Evolutionary conservation across 1,284 basidiomycete genomes (phyloP), one percentile per base, ranked within the genome.

Genomic region (Flammula alnicola): DNA sequence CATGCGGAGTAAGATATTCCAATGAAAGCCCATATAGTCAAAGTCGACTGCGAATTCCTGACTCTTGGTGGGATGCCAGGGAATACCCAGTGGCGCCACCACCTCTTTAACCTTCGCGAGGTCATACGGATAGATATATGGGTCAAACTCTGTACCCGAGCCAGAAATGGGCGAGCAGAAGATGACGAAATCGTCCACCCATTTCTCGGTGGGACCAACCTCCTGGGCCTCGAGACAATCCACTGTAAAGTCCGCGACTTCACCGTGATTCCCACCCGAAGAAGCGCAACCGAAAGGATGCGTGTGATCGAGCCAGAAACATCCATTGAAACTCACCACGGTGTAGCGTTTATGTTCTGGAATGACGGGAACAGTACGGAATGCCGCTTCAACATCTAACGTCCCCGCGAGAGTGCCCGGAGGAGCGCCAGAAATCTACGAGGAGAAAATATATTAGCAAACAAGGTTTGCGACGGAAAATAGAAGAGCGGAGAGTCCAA

Each of bases 21-120:
- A 75, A 3, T 57, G 22, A 44, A 75, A 71, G 5, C 73, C 69
- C 0, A 72, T 51, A 48, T 72, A 74, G 0, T 35, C 51, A 33
- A 68, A 65, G 2, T 35, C 9, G 16, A 45, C 29, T 1, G 44
- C 52, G 47, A 74, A 73, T 1, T 53, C 50, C 1, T 51, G 27
- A n/a, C 58, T 58, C 44, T 71, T 71, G 0, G 49, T 45, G 0
- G 35, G 35, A 11, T 63, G 61, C 63, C 64, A 70, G 0, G 68
- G 68, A 38, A 62, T 57, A 3, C 61, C 57, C 0, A 68, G 44
- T 38, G 0, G 60, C 51, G 14, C 43, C 33, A 3, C 14, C 19
- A 49, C 54, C 56, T 7, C 59, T 41, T 1, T 57, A 14, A 1
- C 26, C 9, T 6, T 47, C 51, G n/a, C n/a, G n/a, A n/a, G n/a